Percentiles rank a stretch among this genome's conserved stretches.
Evolutionary conservation across 345 rosid genomes (phyloP).

Genomic region (Boechera divaricarpa): DNA sequence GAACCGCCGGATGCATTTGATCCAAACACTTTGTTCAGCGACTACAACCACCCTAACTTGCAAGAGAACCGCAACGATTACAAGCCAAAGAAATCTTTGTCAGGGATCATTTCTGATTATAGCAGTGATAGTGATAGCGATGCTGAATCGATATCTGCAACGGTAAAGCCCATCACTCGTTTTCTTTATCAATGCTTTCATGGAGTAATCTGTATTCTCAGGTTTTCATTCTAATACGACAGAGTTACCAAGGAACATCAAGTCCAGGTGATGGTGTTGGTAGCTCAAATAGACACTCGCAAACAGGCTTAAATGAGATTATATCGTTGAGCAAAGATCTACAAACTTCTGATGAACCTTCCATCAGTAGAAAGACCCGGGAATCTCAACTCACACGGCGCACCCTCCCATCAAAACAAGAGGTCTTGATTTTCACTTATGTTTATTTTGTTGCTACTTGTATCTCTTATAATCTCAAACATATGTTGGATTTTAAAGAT

Average conservation of each 20-base stretch:
- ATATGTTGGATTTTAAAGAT: not conserved
- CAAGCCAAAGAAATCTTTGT: too few relatives aligned
- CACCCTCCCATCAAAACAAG: not conserved
- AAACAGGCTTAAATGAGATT: not conserved
- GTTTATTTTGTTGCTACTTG: not conserved
- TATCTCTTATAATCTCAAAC: constrained; percentile 4
- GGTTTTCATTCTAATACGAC: not conserved
- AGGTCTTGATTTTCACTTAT: not conserved
- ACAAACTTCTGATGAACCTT: not conserved
- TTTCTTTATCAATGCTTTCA: not conserved
- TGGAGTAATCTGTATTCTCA: not conserved
- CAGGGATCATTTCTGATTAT: not conserved
- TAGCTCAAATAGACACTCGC: constrained; percentile 3
- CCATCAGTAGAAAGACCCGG: not conserved
- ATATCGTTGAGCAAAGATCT: not conserved
- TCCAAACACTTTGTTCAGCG: too few relatives aligned
- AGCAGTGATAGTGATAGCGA: constrained; percentile 9
- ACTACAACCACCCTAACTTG: too few relatives aligned
- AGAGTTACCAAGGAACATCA: constrained; percentile 21
- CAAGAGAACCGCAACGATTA: too few relatives aligned
- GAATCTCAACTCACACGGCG: not conserved
- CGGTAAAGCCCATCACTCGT: not conserved
- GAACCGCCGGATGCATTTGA: too few relatives aligned
- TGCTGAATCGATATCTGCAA: constrained; percentile 29
- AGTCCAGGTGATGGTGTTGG: constrained; percentile 11